Evolutionary conservation across 1,284 basidiomycete genomes (phyloP).

Genomic region (Tilletiopsis washingtonensis): DNA sequence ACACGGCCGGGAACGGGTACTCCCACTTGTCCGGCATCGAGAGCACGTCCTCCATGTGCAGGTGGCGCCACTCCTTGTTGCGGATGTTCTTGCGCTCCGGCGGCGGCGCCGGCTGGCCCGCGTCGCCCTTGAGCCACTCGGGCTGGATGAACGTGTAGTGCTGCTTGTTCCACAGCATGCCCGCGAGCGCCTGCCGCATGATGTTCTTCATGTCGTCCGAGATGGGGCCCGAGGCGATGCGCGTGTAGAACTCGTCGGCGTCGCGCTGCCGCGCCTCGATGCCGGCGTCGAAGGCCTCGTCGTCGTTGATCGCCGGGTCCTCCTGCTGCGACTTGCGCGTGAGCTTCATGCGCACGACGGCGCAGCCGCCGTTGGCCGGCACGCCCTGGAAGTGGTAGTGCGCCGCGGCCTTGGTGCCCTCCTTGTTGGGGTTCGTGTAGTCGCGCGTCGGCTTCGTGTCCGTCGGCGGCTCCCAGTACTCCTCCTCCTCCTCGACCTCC

Average conservation of each 20-base stretch:
- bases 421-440: slow-evolving; percentile 71
- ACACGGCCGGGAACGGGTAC: slow-evolving; percentile 48
- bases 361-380: slow-evolving; percentile 83
- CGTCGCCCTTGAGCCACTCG: slow-evolving; percentile 91
- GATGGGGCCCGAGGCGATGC: slow-evolving; percentile 61
- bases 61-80: slow-evolving; percentile 69
- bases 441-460: slow-evolving; percentile 27
- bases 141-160: slow-evolving; percentile 92
- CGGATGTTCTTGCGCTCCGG: slow-evolving; percentile 76
- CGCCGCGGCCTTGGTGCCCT: slow-evolving; percentile 84
- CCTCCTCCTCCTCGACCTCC: slow-evolving; percentile 40
- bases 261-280: slow-evolving; percentile 73
- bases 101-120: slow-evolving; percentile 86
- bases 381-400: slow-evolving; percentile 83
- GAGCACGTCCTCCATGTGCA: slow-evolving; percentile 88
- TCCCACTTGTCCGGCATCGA: slow-evolving; percentile 99
- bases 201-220: slow-evolving; percentile 88
- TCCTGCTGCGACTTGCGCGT: slow-evolving; percentile 67
- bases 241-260: slow-evolving; percentile 88
- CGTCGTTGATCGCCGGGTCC: slow-evolving; percentile 75
- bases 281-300: slow-evolving; percentile 77
- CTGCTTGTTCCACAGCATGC: slow-evolving; percentile 99
- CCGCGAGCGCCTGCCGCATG: slow-evolving; percentile 90
- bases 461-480: slow-evolving; percentile 28
- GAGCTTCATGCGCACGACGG: slow-evolving; percentile 87